Conservation (phyloP, 495 filamentous ascomycete genomes). For the Penicillium desertorum region DNA sequence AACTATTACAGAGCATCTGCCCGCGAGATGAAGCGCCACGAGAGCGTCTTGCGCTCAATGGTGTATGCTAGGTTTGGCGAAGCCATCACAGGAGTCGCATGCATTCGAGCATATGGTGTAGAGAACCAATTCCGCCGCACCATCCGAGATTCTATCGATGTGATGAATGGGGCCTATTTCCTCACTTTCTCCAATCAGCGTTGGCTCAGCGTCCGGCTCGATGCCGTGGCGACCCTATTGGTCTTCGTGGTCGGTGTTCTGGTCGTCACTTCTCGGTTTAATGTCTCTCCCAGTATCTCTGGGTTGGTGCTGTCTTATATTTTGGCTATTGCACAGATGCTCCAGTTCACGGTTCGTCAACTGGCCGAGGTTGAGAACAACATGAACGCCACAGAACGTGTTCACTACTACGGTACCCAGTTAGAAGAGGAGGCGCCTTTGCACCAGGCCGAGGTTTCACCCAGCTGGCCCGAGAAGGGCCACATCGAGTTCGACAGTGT, state of each 20-base stretch:
- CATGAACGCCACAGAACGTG: slow-evolving; percentile 93
- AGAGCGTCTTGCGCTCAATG: slow-evolving; percentile 78
- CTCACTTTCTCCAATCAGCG: slow-evolving; percentile 92
- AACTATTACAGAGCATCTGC: slow-evolving; percentile 89
- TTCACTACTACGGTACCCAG: slow-evolving; percentile 86
- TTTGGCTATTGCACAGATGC: slow-evolving; percentile 89
- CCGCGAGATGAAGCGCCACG: slow-evolving; percentile 90
- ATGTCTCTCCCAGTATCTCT: slow-evolving; percentile 76
- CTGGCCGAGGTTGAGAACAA: slow-evolving; percentile 95
- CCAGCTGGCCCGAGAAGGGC: slow-evolving; percentile 79
- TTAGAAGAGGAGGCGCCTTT: slow-evolving; percentile 88
- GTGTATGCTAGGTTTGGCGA: slow-evolving; percentile 94
- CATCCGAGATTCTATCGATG: slow-evolving; percentile 70
- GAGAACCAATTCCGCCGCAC: slow-evolving; percentile 67
- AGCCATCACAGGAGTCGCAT: slow-evolving; percentile 76
- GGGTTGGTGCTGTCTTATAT: slow-evolving; percentile 92
- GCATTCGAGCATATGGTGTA: slow-evolving; percentile 86
- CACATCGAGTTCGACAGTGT: slow-evolving; percentile 83
- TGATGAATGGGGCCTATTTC: slow-evolving; percentile 92
- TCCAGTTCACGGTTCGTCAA: slow-evolving; percentile 92
- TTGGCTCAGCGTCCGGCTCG: slow-evolving; percentile 83
- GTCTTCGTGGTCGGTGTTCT: slow-evolving; percentile 87
- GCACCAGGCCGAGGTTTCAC: slow-evolving; percentile 62
- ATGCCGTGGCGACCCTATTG: slow-evolving; percentile 74
- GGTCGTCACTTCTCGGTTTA: slow-evolving; percentile 91